These are phyloP conservation scores for Aspergillus ustus DNA, from an alignment of 2,329 filamentous ascomycete genomes.

Conservation along the genomic window DNA sequence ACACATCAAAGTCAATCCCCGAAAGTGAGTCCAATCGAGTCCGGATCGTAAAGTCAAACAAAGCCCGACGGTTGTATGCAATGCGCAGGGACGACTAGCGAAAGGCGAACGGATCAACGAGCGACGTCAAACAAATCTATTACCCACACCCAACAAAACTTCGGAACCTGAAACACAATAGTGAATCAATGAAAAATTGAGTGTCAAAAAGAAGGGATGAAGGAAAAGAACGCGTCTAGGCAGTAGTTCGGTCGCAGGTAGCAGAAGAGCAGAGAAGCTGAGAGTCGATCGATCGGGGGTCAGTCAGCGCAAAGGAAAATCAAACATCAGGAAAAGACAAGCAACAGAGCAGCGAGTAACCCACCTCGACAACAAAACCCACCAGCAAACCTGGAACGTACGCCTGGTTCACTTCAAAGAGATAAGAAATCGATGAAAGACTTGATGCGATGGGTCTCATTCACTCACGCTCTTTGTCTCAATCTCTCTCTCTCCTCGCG, in stretches of 20 bases:
- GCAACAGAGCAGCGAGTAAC: background rate
- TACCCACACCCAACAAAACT: background rate
- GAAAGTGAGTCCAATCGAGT: background rate
- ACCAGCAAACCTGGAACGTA: background rate
- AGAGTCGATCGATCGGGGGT: background rate
- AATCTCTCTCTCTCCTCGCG: background rate
- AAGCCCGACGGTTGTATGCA: constrained; percentile 6
- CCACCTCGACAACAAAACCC: background rate
- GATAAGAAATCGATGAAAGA: background rate
- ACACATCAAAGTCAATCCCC: background rate
- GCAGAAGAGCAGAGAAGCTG: background rate
- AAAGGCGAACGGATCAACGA: background rate
- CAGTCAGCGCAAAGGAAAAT: constrained; percentile 22
- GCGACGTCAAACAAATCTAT: constrained; percentile 7
- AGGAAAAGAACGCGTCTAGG: background rate
- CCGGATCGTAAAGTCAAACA: background rate
- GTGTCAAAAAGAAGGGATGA: background rate
- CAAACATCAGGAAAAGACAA: background rate
- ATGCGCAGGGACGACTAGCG: constrained; percentile 14
- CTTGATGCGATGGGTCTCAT: background rate
- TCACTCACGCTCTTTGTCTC: background rate
- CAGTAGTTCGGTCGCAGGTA: background rate
- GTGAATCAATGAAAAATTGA: background rate
- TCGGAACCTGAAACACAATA: background rate
- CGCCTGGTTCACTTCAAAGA: background rate